Conservation (phyloP, 176 grass and related monocot genomes). For the Aegilops longissima region DNA sequence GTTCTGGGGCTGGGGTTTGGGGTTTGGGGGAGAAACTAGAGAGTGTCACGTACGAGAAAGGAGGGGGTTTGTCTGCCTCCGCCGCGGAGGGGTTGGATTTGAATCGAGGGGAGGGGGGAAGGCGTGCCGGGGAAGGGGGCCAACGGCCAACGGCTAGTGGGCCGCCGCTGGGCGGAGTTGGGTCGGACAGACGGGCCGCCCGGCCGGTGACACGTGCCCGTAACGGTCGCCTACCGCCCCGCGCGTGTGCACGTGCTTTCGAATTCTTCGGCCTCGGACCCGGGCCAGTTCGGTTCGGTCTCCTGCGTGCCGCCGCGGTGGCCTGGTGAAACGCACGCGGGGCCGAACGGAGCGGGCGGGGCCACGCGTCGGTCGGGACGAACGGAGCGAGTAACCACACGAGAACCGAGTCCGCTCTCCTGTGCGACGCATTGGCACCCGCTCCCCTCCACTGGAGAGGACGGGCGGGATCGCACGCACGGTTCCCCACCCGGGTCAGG, state of each 20-base stretch:
- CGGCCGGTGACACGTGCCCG: background rate
- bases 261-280: conserved; percentile 10
- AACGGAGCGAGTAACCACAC: background rate
- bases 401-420: no score
- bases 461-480: background rate
- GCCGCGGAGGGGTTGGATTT: background rate
- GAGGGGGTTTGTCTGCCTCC: conserved; percentile 33
- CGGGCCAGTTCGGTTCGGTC: background rate
- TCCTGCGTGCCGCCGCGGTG: no score
- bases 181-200: conserved; percentile 20
- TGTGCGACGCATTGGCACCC: background rate
- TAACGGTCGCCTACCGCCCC: conserved; percentile 32
- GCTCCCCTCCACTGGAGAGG: background rate
- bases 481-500: background rate
- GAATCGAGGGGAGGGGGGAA: background rate
- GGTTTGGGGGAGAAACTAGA: background rate
- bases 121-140: background rate
- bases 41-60: conserved; percentile 29
- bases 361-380: background rate
- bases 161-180: conserved; percentile 17
- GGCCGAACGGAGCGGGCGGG: no score
- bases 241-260: conserved; percentile 33
- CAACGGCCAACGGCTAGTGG: conserved; percentile 56
- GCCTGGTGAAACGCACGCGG: no score
- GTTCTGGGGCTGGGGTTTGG: background rate